Conservation (phyloP, 106 monocot genomes). For the Dioscorea alata region DNA sequence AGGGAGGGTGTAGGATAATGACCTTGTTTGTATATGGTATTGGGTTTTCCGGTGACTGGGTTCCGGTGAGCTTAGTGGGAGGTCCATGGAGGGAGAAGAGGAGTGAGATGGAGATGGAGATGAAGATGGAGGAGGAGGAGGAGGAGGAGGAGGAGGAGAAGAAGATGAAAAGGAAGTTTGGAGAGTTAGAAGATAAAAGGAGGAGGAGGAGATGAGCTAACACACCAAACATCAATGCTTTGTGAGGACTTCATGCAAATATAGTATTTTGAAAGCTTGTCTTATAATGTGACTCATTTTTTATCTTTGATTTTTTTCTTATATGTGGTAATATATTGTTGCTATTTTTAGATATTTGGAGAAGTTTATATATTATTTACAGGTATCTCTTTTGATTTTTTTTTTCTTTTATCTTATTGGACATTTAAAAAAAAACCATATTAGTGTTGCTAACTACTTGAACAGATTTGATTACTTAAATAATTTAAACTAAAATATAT, state of each 20-base stretch:
- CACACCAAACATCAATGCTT: constrained; percentile 18
- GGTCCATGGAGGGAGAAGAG: constrained; percentile 7
- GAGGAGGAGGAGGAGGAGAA: background rate
- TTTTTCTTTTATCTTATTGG: too few relatives aligned
- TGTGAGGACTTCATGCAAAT: background rate
- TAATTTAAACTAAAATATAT: too few relatives aligned
- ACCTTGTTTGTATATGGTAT: constrained; percentile 58
- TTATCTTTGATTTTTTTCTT: too few relatives aligned
- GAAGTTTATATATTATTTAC: too few relatives aligned
- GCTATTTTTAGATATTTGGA: too few relatives aligned
- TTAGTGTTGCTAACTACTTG: too few relatives aligned
- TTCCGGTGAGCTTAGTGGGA: background rate
- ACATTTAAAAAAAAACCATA: too few relatives aligned
- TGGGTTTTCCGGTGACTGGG: constrained; percentile 8
- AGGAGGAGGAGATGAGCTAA: constrained; percentile 33
- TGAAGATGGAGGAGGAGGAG: background rate
- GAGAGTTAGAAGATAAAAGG: background rate
- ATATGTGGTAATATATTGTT: too few relatives aligned
- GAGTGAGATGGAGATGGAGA: background rate
- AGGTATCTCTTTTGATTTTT: too few relatives aligned
- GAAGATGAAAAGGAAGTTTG: background rate
- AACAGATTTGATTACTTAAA: too few relatives aligned
- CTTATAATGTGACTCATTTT: too few relatives aligned
- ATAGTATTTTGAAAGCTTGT: background rate
- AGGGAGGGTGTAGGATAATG: constrained; percentile 40